A percentile compares a stretch with the other conserved stretches of the same genome.
These are phyloP conservation scores for Telfairia occidentalis DNA, from an alignment of 331 rosid genomes.

Conservation along the genomic window DNA sequence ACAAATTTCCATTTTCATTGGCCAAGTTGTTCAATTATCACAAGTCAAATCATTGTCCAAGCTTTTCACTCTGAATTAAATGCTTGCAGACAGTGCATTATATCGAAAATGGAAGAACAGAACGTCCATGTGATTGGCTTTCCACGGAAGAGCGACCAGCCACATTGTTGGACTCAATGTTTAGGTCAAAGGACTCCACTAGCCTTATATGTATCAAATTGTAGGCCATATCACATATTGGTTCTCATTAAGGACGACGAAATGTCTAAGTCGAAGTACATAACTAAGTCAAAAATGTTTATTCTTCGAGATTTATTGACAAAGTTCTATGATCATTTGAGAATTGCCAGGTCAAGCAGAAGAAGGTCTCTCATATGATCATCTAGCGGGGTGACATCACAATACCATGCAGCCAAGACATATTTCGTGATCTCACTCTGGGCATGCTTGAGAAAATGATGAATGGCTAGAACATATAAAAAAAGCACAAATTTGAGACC, in stretches of 20 bases:
- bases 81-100: background rate
- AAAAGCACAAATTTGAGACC: background rate
- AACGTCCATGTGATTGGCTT: constrained; percentile 1
- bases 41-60: background rate
- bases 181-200: background rate
- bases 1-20: background rate
- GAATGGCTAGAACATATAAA: background rate
- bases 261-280: background rate
- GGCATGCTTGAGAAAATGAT: background rate
- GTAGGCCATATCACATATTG: background rate
- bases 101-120: background rate
- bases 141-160: background rate
- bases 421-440: background rate
- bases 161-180: background rate
- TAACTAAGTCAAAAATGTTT: background rate
- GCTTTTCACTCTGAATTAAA: background rate
- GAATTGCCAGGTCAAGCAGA: background rate
- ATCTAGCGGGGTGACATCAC: background rate
- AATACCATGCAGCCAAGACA: background rate
- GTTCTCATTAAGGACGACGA: background rate
- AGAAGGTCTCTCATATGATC: background rate
- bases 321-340: background rate
- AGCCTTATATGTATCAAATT: background rate
- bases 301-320: background rate
- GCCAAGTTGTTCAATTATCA: background rate